Evolutionary conservation across 164 flowering plant genomes (phyloP).

Genomic region (Protea cynaroides): DNA sequence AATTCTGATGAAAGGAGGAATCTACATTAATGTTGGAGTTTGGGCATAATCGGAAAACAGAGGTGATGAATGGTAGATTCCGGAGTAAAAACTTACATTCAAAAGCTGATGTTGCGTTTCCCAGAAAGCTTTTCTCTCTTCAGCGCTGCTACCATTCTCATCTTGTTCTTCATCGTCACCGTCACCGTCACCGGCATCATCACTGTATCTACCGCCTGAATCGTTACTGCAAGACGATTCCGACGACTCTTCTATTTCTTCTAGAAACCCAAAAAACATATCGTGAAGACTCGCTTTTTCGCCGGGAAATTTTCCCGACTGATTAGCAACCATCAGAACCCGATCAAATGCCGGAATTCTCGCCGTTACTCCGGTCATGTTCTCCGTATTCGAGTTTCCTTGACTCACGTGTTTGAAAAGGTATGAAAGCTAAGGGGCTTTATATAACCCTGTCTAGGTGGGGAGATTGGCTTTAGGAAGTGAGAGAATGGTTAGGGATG

Average conservation of each 20-base stretch:
- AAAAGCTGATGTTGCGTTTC: slow-evolving; percentile 24
- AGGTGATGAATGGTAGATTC: too few species aligned
- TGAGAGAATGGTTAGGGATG: slow-evolving; percentile 1
- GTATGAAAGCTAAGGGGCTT: neutral
- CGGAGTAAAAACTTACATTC: slow-evolving; percentile 19
- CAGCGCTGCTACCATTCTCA: slow-evolving; percentile 6
- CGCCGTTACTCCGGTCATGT: slow-evolving; percentile 20
- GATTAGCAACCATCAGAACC: slow-evolving; percentile 12
- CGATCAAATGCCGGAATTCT: slow-evolving; percentile 19
- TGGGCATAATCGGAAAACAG: too few species aligned
- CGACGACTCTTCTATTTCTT: slow-evolving; percentile 15
- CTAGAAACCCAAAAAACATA: slow-evolving; percentile 43
- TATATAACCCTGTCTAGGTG: neutral
- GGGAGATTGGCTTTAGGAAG: too few species aligned
- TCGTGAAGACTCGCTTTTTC: slow-evolving; percentile 29
- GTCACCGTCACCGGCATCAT: slow-evolving; percentile 4
- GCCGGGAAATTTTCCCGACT: slow-evolving; percentile 13
- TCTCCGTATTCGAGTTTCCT: neutral
- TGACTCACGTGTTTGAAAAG: too few species aligned
- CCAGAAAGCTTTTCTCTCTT: slow-evolving; percentile 22
- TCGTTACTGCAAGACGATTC: slow-evolving; percentile 4
- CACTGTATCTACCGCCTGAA: neutral
- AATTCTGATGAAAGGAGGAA: neutral
- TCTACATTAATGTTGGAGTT: neutral
- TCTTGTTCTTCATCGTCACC: slow-evolving; percentile 8